These are phyloP conservation scores for Thelonectria discophora DNA, from an alignment of 2,329 filamentous ascomycete species.

Conservation along the genomic window DNA sequence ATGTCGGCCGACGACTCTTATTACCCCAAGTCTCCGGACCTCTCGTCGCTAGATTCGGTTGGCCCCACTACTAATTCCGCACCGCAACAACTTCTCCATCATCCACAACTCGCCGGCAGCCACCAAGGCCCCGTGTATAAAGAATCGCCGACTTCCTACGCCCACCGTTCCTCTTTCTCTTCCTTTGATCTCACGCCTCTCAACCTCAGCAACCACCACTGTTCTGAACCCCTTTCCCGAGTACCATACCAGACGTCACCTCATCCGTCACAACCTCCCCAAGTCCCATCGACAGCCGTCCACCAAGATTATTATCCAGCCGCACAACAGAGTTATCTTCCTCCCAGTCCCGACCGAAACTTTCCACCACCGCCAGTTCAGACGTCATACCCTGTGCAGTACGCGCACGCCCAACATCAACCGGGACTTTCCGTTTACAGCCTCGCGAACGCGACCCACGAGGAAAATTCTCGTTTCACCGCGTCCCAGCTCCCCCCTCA, in stretches of 20 bases:
- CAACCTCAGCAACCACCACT: constrained; percentile 37
- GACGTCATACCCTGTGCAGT: constrained; percentile 28
- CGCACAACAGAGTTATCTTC: constrained; percentile 33
- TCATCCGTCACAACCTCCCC: constrained; percentile 39
- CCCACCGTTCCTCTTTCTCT: constrained; percentile 29
- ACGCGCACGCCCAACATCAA: constrained; percentile 18
- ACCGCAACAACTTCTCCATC: constrained; percentile 45
- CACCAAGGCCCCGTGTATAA: constrained; percentile 46
- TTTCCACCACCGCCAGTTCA: constrained; percentile 19
- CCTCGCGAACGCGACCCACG: constrained; percentile 20
- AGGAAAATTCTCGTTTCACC: constrained; percentile 24
- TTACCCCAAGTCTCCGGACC: constrained; percentile 68
- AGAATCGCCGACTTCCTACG: constrained; percentile 44
- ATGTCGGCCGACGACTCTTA: constrained; percentile 63
- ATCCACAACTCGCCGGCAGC: constrained; percentile 44
- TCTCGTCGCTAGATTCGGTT: constrained; percentile 63
- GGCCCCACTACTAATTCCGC: constrained; percentile 46
- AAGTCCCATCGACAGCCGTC: constrained; percentile 32
- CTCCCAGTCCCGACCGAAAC: constrained; percentile 21
- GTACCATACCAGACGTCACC: constrained; percentile 26
- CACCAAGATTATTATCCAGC: constrained; percentile 38
- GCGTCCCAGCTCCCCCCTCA: constrained; percentile 28
- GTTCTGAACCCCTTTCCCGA: constrained; percentile 36
- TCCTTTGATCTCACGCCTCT: constrained; percentile 35
- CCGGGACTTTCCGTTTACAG: constrained; percentile 23